phyloP scores from a whole-genome alignment of 2,329 filamentous ascomycete species.

The Epichloe sp. region DNA sequence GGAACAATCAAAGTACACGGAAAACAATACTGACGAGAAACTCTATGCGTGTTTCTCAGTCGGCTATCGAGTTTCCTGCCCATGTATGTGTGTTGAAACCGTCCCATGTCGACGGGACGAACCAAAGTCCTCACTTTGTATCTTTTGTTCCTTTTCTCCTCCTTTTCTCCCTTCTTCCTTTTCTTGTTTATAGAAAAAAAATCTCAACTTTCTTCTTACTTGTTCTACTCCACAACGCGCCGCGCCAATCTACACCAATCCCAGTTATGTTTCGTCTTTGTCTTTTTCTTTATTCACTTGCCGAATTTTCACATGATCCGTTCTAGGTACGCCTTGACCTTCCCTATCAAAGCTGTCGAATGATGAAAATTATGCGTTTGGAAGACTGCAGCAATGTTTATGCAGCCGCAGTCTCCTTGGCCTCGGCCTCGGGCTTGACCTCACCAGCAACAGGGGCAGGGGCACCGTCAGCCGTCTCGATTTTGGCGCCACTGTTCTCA shows the following conservation, averaged over 20 bases:
- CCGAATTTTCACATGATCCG: not conserved
- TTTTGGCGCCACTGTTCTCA: constrained; percentile 27
- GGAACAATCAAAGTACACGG: no score
- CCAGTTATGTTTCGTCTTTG: not conserved
- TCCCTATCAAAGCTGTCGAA: not conserved
- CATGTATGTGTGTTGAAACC: no score
- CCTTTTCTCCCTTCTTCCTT: no score
- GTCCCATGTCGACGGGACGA: no score
- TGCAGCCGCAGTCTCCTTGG: constrained; percentile 15
- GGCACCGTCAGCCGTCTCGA: constrained; percentile 20
- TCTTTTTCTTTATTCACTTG: not conserved
- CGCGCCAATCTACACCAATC: not conserved
- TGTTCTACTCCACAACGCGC: not conserved
- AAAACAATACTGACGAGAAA: no score
- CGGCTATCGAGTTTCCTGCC: no score
- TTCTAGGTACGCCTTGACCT: not conserved
- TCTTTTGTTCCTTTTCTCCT: not conserved
- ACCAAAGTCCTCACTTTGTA: no score
- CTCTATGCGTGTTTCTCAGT: no score
- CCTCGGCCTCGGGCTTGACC: constrained; percentile 19
- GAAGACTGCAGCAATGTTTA: not conserved
- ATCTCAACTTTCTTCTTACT: not conserved
- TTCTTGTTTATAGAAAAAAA: not conserved
- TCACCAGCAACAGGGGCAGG: constrained; percentile 19
- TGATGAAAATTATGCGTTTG: not conserved